Base-by-base conservation (phyloP, 139 green algal species). In the Closterium sp. region DNA sequence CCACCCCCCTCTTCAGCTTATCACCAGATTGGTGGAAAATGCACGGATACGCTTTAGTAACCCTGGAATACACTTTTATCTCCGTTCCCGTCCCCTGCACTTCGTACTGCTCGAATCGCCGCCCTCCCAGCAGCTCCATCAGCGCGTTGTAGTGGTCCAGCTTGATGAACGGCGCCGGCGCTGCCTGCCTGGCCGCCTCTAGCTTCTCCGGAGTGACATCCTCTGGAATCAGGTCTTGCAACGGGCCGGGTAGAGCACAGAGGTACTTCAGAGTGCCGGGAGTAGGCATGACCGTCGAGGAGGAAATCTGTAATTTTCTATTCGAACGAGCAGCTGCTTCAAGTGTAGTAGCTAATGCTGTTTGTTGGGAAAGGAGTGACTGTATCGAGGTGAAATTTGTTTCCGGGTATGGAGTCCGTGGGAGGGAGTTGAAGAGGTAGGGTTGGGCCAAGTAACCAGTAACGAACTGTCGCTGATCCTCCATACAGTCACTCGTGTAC, bases 131-230 rank as follows among this genome's bases (percentile, higher is more conserved):
- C 11, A 62, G 88, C 28, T 86, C 38, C n/a, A 90, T 50, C 17
- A 90, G 11, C 4, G n/a, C 70, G 88, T 90, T 90, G 88, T 87
- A 90, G 38, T 62, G 70, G 30, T 90, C 88, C n/a, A 90, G 88
- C 88, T 90, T 30, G n/a, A 90, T 30, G 2, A 86, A 90, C 11
- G 88, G 88, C 62, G 62, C 13, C 62, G 62, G 62, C 19, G 62
- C 62, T 79, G 62, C 62, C 19, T 79, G 62, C 19, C 62, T 22
- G 17, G 62, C 62, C 17, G 17, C 62, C 19, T 79, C 62, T 79
- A 79, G 62, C 62, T 79, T 79, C 19, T 79, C 62, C 62, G 17
- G 62, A 24, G 62, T 79, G 2, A 79, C 19, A 27, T 24, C 62
- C 62, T 79, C 62, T 79, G 62, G 62, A 27, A 90, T 90, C 27